These are phyloP conservation scores for Pestalotiopsis sp. DNA, from an alignment of 2,329 filamentous ascomycete species.

Conservation along the genomic window DNA sequence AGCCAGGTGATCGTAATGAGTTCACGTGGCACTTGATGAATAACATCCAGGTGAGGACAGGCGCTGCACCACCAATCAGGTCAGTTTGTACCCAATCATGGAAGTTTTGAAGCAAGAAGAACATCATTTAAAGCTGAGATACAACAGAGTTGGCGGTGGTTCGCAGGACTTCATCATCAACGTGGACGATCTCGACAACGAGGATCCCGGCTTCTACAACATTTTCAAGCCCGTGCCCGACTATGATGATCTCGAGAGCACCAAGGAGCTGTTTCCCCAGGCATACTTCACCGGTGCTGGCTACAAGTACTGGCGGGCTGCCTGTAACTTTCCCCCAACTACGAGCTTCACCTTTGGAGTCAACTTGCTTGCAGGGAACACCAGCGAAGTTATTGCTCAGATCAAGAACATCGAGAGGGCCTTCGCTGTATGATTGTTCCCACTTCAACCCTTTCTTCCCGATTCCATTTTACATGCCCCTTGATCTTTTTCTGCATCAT, in stretches of 20 bases:
- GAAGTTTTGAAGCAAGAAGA: neutral
- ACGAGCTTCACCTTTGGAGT: neutral
- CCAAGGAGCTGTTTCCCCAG: neutral
- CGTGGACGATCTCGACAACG: neutral
- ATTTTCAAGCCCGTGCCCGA: neutral
- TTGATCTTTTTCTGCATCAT: neutral
- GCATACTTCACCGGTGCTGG: neutral
- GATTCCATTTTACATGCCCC: neutral
- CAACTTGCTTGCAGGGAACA: neutral
- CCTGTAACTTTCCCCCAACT: neutral
- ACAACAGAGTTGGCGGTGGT: neutral
- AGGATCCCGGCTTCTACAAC: neutral
- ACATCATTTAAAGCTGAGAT: neutral
- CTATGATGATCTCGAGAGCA: neutral
- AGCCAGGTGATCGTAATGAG: neutral
- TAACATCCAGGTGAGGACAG: neutral
- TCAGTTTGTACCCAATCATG: neutral
- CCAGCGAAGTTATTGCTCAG: neutral
- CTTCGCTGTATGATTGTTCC: neutral
- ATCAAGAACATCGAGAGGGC: neutral
- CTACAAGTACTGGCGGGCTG: neutral
- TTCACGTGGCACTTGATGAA: neutral
- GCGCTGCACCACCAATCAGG: neutral
- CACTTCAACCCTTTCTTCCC: neutral
- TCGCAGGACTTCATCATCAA: neutral